Percentiles rank a stretch among this genome's conserved stretches.
Conservation (phyloP, 768 basidiomycete genomes). For the Coprinellus micaceus region DNA sequence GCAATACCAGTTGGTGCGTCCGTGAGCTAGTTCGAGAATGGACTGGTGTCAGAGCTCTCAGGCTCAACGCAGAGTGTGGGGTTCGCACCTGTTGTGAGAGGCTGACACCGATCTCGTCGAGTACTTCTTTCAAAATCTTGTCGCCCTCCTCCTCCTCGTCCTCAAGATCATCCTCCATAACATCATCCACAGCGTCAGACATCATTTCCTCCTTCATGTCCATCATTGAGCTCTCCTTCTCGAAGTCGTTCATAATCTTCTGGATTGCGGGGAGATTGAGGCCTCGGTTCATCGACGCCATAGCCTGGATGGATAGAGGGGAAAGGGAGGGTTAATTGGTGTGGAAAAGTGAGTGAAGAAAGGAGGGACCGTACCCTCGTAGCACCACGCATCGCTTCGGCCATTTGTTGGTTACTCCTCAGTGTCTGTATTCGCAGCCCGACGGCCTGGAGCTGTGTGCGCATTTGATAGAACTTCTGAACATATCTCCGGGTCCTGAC, state of each 20-base stretch:
- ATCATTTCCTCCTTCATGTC: conserved; percentile 99
- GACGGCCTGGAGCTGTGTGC: conserved; percentile 96
- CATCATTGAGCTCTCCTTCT: conserved; percentile 96
- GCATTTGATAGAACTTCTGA: conserved; percentile 99
- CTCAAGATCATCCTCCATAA: conserved; percentile 87
- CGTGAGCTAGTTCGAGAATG: conserved; percentile 53
- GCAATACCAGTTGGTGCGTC: conserved; percentile 79
- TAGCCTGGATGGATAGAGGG: conserved; percentile 59
- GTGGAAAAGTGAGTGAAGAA: neutral
- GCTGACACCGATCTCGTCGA: conserved; percentile 94
- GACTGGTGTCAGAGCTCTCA: conserved; percentile 1
- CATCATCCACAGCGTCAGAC: conserved; percentile 97
- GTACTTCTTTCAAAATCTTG: conserved; percentile 89
- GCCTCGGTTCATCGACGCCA: conserved; percentile 96
- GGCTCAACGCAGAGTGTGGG: neutral
- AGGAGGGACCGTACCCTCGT: conserved; percentile 68
- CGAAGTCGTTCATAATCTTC: conserved; percentile 96
- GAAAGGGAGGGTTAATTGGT: conserved; percentile 5
- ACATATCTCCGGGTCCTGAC: conserved; percentile 93
- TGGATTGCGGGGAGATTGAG: conserved; percentile 94
- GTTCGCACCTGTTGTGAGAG: conserved; percentile 74
- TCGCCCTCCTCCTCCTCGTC: conserved; percentile 97
- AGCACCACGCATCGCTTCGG: conserved; percentile 97
- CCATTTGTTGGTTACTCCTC: conserved; percentile 98
- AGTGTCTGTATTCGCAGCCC: conserved; percentile 93